Evolutionary conservation across 331 rosid genomes (phyloP).

Genomic region (Quercus phellos): DNA sequence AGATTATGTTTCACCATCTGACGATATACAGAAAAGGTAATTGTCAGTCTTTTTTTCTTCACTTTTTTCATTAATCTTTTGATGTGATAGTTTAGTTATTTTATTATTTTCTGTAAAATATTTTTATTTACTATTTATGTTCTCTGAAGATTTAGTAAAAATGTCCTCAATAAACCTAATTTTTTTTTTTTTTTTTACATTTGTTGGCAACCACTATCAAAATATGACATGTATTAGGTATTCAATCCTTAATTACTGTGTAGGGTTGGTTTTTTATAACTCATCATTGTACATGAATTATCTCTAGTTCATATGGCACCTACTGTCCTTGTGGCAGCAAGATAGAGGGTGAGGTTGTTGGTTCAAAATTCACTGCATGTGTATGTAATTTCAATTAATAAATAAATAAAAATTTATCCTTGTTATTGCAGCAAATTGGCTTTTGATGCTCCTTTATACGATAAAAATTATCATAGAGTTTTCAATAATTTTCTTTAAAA

Average conservation of each 20-base stretch:
- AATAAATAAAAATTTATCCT: too few species aligned
- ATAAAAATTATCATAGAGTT: neutral
- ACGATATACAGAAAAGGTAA: slow-evolving; percentile 78
- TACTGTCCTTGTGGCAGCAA: too few species aligned
- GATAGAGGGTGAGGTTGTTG: too few species aligned
- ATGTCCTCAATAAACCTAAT: neutral
- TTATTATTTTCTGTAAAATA: neutral
- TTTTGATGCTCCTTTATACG: neutral
- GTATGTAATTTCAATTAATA: too few species aligned
- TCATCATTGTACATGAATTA: too few species aligned
- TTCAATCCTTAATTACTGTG: neutral
- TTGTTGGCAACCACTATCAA: neutral
- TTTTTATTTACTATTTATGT: neutral
- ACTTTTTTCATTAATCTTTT: neutral
- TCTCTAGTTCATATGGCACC: too few species aligned
- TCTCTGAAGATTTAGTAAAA: neutral
- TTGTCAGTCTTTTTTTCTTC: neutral
- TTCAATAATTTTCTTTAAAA: neutral
- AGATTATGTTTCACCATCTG: slow-evolving; percentile 59
- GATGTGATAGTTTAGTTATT: neutral
- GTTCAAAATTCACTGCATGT: too few species aligned
- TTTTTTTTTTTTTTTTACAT: neutral
- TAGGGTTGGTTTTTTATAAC: neutral
- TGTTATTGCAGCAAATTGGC: neutral
- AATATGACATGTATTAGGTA: neutral